Evolutionary conservation across 345 rosid species (phyloP).

Genomic region (Sonneratia caseolaris): DNA sequence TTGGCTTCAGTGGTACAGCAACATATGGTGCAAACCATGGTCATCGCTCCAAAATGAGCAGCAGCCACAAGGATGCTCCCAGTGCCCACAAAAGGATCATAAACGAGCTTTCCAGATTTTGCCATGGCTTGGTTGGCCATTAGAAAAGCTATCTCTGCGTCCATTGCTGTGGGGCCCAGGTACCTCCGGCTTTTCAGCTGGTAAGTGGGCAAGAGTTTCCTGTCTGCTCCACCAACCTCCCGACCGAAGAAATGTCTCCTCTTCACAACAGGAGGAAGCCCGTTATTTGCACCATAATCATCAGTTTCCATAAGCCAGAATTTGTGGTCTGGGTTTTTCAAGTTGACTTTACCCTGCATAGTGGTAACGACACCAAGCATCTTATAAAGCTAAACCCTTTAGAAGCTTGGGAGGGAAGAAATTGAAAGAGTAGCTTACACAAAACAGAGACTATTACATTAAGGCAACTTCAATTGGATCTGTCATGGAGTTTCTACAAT

Average conservation of each 20-base stretch:
- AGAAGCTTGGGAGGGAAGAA: neutral
- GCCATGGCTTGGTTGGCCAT: constrained; percentile 95
- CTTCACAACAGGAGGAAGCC: constrained; percentile 70
- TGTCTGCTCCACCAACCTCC: constrained; percentile 84
- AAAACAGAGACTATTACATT: neutral
- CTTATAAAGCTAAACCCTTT: neutral
- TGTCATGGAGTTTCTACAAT: neutral
- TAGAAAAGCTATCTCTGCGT: constrained; percentile 96
- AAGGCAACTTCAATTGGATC: neutral
- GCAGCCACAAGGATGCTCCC: constrained; percentile 95
- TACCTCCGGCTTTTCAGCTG: constrained; percentile 76
- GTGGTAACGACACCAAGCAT: neutral
- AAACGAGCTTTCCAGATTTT: constrained; percentile 68
- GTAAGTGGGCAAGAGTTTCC: constrained; percentile 77
- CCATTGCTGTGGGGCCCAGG: constrained; percentile 98
- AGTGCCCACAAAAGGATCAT: constrained; percentile 95
- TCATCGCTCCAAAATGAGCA: constrained; percentile 86
- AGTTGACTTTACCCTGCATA: constrained; percentile 64
- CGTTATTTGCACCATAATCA: constrained; percentile 62
- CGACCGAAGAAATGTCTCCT: constrained; percentile 81
- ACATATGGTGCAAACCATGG: constrained; percentile 46
- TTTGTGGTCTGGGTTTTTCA: constrained; percentile 67
- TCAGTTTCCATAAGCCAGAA: constrained; percentile 87
- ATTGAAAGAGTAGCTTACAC: too few relatives aligned
- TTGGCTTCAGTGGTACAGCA: neutral